Conservation (phyloP, 2,329 filamentous ascomycete genomes). For the Trichophyton simii region DNA sequence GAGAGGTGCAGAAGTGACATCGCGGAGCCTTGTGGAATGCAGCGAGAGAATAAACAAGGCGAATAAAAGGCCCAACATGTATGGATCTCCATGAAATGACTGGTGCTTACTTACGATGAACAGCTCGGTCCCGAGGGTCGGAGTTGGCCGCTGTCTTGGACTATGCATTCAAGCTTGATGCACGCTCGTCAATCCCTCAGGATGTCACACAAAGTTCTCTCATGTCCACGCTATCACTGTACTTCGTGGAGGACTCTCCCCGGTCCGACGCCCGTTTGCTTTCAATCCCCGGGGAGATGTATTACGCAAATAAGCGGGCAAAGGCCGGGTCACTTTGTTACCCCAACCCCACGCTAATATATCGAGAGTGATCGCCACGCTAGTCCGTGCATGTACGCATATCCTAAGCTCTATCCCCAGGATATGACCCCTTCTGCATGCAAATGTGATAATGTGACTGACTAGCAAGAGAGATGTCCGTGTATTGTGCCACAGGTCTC, state of each 20-base stretch:
- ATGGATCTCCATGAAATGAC: neutral
- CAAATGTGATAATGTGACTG: constrained; percentile 3
- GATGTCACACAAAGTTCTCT: neutral
- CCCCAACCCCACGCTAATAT: constrained; percentile 2
- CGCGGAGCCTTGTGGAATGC: neutral
- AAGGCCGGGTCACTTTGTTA: neutral
- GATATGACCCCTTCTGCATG: neutral
- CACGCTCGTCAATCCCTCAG: neutral
- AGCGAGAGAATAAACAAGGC: neutral
- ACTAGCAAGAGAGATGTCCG: neutral
- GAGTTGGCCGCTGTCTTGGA: neutral
- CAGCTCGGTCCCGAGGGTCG: neutral
- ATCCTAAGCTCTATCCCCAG: neutral
- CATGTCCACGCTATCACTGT: neutral
- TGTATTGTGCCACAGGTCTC: neutral
- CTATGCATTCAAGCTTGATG: neutral
- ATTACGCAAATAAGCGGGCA: neutral
- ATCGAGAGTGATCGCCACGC: neutral
- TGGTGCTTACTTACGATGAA: neutral
- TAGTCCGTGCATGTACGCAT: neutral
- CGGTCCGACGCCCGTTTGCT: neutral
- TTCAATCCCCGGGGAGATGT: neutral
- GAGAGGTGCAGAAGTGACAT: neutral
- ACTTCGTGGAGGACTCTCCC: neutral
- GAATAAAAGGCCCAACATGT: neutral